phyloP scores from a whole-genome alignment of 805 yeast genomes.

The Metschnikowia shivogae region DNA sequence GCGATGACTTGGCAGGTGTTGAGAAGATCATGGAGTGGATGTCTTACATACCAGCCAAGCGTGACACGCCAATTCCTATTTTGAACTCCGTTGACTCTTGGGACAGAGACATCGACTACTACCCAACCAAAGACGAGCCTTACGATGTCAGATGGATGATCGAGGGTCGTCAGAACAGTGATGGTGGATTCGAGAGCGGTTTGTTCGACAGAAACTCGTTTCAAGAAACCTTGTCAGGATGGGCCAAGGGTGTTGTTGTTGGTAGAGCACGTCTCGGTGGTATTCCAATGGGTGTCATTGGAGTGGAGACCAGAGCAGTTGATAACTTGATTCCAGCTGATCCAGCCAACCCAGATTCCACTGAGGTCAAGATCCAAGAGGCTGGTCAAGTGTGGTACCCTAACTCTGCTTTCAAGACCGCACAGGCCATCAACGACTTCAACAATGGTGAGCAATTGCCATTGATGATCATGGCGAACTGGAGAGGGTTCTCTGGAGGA shows the following conservation, averaged over 20 bases:
- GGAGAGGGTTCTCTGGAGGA: slow-evolving; percentile 99
- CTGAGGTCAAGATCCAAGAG: slow-evolving; percentile 82
- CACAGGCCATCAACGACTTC: slow-evolving; percentile 97
- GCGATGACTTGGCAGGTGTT: slow-evolving; percentile 95
- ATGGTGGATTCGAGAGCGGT: slow-evolving; percentile 77
- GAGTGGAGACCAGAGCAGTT: slow-evolving; percentile 86
- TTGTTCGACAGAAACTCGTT: slow-evolving; percentile 89
- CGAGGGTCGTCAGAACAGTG: slow-evolving; percentile 69
- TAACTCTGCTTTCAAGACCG: slow-evolving; percentile 97
- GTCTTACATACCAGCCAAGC: slow-evolving; percentile 87
- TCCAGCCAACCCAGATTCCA: slow-evolving; percentile 96
- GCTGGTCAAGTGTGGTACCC: slow-evolving; percentile 99
- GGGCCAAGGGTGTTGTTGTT: slow-evolving; percentile 98
- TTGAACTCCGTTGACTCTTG: slow-evolving; percentile 77
- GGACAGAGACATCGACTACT: slow-evolving; percentile 88
- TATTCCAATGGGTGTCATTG: slow-evolving; percentile 97
- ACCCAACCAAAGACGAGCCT: slow-evolving; percentile 65
- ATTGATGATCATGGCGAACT: slow-evolving; percentile 94
- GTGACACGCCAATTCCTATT: slow-evolving; percentile 87
- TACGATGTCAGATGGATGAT: slow-evolving; percentile 96
- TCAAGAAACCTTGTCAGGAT: slow-evolving; percentile 94
- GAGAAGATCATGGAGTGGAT: slow-evolving; percentile 93
- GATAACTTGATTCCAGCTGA: slow-evolving; percentile 95
- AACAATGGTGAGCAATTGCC: slow-evolving; percentile 98
- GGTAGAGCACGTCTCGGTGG: slow-evolving; percentile 99